phyloP scores from a whole-genome alignment of 1,139 yeast genomes.

The Blastobotrys aristatus region DNA sequence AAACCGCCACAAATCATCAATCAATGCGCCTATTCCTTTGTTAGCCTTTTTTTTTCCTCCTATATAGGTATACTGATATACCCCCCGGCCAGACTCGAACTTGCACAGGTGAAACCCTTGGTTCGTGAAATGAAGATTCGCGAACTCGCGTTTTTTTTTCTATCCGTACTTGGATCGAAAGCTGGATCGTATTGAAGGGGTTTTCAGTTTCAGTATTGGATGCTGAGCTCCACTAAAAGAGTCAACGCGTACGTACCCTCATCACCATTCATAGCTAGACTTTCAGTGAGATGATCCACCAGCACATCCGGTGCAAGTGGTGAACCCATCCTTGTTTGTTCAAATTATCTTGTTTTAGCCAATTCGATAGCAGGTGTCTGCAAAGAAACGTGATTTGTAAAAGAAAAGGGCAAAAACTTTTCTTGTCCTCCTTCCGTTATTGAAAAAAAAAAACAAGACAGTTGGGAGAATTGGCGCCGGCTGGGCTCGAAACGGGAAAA shows the following conservation, averaged over 20 bases:
- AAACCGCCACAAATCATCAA: conserved; percentile 30
- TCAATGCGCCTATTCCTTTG: conserved; percentile 26
- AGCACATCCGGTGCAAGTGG: conserved; percentile 30
- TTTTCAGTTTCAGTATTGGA: too few relatives aligned
- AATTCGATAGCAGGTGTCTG: too few relatives aligned
- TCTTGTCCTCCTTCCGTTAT: too few relatives aligned
- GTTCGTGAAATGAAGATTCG: too few relatives aligned
- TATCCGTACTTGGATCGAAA: too few relatives aligned
- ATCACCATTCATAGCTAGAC: conserved; percentile 33
- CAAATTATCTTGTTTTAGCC: too few relatives aligned
- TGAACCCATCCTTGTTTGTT: not conserved
- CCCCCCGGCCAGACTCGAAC: conserved; percentile 1
- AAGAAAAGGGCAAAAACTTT: too few relatives aligned
- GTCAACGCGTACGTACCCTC: conserved; percentile 28
- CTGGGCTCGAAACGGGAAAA: not conserved
- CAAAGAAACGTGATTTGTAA: too few relatives aligned
- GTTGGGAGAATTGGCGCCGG: conserved; percentile 5
- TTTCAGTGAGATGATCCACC: conserved; percentile 30
- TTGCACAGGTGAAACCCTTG: not conserved
- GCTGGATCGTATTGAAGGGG: too few relatives aligned
- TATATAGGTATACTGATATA: not conserved
- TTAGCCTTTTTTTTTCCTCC: not conserved
- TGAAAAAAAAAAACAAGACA: not conserved
- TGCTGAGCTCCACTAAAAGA: too few relatives aligned
- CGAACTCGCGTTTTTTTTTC: too few relatives aligned